These are phyloP conservation scores for Myxozyma neglecta DNA, from an alignment of 805 yeast species.

Conservation along the genomic window DNA sequence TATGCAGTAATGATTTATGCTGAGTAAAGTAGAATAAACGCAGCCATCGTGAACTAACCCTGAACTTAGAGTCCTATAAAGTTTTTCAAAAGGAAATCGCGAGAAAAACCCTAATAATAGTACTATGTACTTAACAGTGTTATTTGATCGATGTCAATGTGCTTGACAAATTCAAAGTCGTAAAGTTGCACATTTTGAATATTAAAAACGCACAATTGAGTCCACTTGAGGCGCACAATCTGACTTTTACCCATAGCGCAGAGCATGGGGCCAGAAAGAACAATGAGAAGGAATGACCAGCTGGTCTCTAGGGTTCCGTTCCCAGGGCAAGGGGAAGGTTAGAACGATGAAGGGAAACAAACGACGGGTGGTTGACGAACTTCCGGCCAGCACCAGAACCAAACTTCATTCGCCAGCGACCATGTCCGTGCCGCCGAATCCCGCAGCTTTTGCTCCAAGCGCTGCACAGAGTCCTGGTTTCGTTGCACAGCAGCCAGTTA, in stretches of 20 bases:
- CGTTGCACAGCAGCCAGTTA: slow-evolving; percentile 9
- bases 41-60: background rate
- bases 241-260: background rate
- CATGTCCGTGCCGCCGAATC: slow-evolving; percentile 8
- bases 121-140: too few species aligned
- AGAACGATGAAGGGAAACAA: too few species aligned
- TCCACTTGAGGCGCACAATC: background rate
- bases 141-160: too few species aligned
- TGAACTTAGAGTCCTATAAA: background rate
- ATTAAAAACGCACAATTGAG: too few species aligned
- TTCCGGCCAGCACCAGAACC: too few species aligned
- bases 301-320: slow-evolving; percentile 11
- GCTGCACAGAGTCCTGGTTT: background rate
- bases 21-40: background rate
- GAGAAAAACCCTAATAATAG: too few species aligned
- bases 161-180: too few species aligned
- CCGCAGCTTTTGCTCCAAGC: slow-evolving; percentile 13
- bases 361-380: too few species aligned
- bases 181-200: too few species aligned
- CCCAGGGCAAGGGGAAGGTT: too few species aligned
- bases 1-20: background rate
- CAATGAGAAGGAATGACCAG: slow-evolving; percentile 9
- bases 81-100: background rate
- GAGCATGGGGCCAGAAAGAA: background rate
- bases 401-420: background rate